Base-by-base conservation (phyloP, 176 grass and related monocot species). In the Canna indica region DNA sequence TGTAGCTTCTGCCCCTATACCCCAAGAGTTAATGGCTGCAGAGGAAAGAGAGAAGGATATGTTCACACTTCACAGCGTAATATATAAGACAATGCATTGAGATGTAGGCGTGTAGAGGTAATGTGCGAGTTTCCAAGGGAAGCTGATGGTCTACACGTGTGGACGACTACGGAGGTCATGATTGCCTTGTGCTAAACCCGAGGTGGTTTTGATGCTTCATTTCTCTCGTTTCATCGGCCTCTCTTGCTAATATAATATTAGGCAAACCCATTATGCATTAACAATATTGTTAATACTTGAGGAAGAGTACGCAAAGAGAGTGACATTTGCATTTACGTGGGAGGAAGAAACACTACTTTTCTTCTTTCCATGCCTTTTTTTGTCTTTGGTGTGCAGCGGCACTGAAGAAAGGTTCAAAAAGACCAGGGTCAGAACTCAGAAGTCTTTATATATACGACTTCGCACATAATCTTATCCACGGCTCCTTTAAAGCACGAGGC, bases 41-140 rank as follows among this genome's bases (percentile, higher is more conserved):
- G 63, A 36, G 22, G 63, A 41, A n/a, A 41, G 33, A 62, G 28
- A 62, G 2, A 38, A 4, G 36, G 3, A 39, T 39, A 39, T 39
- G 8, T 39, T 4, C 8, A 39, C 8, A 7, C 3, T 39, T 4
- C 8, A 39, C 8, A 7, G 36, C 2, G 36, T 3, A 7, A 7
- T 36, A 66, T 24, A 66, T 66, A n/a, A 60, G 58, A 60, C 58
- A 31, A 60, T 5, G 27, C 24, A 26, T 8, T 13, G 29, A 63
- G 13, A 33, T 30, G n/a, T 30, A 46, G 36, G 24, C 13, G n/a
- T 1, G 36, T 41, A 46, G 67, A 16, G 14, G 38, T 41, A 14
- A 36, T 47, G 67, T 70, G 41, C 27, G 63, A 66, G 68, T 70
- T 50, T 70, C 68, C 41, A 38, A 70, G 68, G 44, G 68, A 47